Evolutionary conservation across 2,329 filamentous ascomycete species (phyloP).

Genomic region (Eutypa lata): DNA sequence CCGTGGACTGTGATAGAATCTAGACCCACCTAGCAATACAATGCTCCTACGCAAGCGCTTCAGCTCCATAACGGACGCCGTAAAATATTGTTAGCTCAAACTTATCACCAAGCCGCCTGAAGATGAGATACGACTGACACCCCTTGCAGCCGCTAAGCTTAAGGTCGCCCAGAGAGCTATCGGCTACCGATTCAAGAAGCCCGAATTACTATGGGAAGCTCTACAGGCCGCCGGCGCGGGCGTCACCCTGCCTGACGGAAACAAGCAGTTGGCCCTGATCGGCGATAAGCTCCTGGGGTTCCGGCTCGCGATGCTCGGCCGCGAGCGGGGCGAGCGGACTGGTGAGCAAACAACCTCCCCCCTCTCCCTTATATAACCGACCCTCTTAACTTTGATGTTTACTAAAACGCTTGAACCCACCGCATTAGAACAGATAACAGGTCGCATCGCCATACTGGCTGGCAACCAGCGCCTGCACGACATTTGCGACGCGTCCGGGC

Average conservation of each 20-base stretch:
- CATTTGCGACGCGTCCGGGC: slow-evolving; percentile 5
- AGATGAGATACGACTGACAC: too few relatives aligned
- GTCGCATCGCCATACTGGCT: neutral
- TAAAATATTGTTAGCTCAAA: too few relatives aligned
- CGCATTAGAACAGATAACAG: neutral
- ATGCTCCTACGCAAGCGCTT: too few relatives aligned
- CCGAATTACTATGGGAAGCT: slow-evolving; percentile 11
- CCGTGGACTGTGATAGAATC: too few relatives aligned
- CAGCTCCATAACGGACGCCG: too few relatives aligned
- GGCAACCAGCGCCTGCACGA: slow-evolving; percentile 2
- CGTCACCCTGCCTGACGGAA: slow-evolving; percentile 3
- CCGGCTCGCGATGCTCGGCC: slow-evolving; percentile 1
- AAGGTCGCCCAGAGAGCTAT: slow-evolving; percentile 6
- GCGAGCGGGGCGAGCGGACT: neutral
- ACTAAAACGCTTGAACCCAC: too few relatives aligned
- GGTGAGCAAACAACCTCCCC: slow-evolving; percentile 2
- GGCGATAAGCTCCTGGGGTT: slow-evolving; percentile 9
- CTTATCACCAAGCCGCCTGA: too few relatives aligned
- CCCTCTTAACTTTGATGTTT: neutral
- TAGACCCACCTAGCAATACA: too few relatives aligned
- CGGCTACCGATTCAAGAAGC: slow-evolving; percentile 5
- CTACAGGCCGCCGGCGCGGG: slow-evolving; percentile 6
- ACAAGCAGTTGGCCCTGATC: slow-evolving; percentile 7
- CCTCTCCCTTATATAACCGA: neutral
- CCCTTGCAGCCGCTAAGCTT: neutral